Evolutionary conservation across 306 rosid genomes (phyloP).

Genomic region (Ochetophila trinervis): DNA sequence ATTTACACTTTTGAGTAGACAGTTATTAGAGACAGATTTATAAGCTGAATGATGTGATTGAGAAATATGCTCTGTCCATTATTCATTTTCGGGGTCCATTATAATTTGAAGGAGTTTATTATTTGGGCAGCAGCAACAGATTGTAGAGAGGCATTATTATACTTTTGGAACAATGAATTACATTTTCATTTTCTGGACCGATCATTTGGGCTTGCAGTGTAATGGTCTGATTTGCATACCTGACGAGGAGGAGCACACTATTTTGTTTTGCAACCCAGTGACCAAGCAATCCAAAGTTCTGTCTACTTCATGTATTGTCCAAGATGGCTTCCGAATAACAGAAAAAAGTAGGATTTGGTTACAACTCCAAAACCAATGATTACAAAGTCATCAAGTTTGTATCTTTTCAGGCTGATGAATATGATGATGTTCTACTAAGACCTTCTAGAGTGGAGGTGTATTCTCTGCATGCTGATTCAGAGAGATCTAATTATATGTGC

Average conservation of each 20-base stretch:
- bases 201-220: constrained; percentile 7
- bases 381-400: constrained; percentile 1
- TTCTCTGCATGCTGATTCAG: background rate
- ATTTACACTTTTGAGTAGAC: no score
- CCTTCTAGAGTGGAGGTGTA: constrained; percentile 7
- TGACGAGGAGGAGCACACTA: background rate
- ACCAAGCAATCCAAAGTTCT: background rate
- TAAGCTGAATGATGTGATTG: no score
- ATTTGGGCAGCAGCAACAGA: no score
- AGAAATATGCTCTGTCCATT: no score
- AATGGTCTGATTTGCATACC: constrained; percentile 17
- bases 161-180: no score
- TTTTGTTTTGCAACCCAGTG: constrained; percentile 11
- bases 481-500: no score
- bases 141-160: no score
- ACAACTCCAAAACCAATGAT: background rate
- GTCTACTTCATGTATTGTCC: background rate
- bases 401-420: background rate
- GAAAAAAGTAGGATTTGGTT: constrained; percentile 10
- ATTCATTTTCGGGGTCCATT: no score
- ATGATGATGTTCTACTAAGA: background rate
- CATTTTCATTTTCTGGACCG: no score
- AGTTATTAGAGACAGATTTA: no score
- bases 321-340: constrained; percentile 8
- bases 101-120: no score